These are phyloP conservation scores for Metarhizium guizhouense DNA, from an alignment of 2,329 filamentous ascomycete genomes.

Conservation along the genomic window DNA sequence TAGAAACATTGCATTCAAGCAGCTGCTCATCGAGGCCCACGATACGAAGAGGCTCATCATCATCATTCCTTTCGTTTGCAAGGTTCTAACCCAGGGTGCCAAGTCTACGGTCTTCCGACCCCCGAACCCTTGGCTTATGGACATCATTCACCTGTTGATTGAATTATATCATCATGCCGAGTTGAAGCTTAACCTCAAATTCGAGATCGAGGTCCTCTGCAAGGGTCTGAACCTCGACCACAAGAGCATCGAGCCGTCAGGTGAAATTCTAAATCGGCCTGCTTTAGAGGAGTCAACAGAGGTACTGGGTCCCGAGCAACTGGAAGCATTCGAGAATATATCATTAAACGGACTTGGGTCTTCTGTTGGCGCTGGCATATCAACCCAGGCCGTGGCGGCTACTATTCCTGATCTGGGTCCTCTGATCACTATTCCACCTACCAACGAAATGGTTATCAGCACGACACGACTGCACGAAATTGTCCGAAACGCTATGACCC, in stretches of 20 bases:
- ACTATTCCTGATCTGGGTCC: conserved; percentile 77
- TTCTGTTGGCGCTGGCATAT: conserved; percentile 61
- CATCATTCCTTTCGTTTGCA: conserved; percentile 96
- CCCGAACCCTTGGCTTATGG: conserved; percentile 96
- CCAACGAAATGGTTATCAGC: conserved; percentile 70
- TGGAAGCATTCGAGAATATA: conserved; percentile 78
- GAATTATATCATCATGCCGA: conserved; percentile 92
- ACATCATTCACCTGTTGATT: conserved; percentile 82
- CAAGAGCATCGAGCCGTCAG: conserved; percentile 80
- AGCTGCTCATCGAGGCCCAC: conserved; percentile 85
- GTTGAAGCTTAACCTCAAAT: conserved; percentile 92
- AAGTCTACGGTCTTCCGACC: conserved; percentile 84
- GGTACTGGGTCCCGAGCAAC: conserved; percentile 52
- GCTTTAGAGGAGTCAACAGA: conserved; percentile 54
- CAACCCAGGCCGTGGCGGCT: conserved; percentile 67
- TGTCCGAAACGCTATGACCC: conserved; percentile 75
- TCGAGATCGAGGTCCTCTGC: conserved; percentile 96
- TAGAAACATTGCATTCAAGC: conserved; percentile 94
- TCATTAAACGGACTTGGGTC: conserved; percentile 66
- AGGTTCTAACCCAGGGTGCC: conserved; percentile 78
- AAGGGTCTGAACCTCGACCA: conserved; percentile 88
- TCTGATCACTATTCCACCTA: conserved; percentile 71
- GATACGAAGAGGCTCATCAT: conserved; percentile 86
- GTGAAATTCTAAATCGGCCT: conserved; percentile 71
- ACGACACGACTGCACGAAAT: conserved; percentile 62